These are phyloP conservation scores for Cladochytrium replicatum DNA, from an alignment of 192 early-diverging fungal species.

Conservation along the genomic window DNA sequence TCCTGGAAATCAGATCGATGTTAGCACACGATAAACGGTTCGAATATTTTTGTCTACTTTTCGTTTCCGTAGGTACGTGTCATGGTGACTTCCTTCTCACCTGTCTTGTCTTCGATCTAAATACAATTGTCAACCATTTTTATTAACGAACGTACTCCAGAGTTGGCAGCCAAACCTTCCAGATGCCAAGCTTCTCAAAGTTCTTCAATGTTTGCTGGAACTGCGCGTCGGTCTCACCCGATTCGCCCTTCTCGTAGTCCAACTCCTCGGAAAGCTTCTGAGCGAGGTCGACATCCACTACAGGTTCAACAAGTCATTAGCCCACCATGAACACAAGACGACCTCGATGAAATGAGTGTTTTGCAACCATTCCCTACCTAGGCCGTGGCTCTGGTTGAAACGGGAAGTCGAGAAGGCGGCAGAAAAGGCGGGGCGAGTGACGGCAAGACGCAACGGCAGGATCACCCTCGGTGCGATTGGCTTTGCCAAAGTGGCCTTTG, in stretches of 20 bases:
- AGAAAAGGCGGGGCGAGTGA: too few species aligned
- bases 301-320: background rate
- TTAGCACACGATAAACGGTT: background rate
- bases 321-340: too few species aligned
- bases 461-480: too few species aligned
- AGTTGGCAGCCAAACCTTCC: conserved; percentile 21
- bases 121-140: background rate
- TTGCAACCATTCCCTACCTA: too few species aligned
- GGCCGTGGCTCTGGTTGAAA: too few species aligned
- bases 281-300: conserved; percentile 58
- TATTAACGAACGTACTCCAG: background rate
- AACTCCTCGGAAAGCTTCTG: conserved; percentile 66
- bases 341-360: too few species aligned
- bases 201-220: conserved; percentile 71
- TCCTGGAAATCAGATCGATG: conserved; percentile 31
- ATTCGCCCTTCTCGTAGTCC: conserved; percentile 59
- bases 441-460: too few species aligned
- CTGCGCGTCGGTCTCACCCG: conserved; percentile 41
- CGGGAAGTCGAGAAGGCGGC: too few species aligned
- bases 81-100: conserved; percentile 68
- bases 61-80: conserved; percentile 84
- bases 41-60: conserved; percentile 41
- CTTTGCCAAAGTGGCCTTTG: too few species aligned
- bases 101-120: conserved; percentile 70
- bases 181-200: conserved; percentile 52